Evolutionary conservation across 768 basidiomycete genomes (phyloP).

Genomic region (Tylopilus subfusipes): DNA sequence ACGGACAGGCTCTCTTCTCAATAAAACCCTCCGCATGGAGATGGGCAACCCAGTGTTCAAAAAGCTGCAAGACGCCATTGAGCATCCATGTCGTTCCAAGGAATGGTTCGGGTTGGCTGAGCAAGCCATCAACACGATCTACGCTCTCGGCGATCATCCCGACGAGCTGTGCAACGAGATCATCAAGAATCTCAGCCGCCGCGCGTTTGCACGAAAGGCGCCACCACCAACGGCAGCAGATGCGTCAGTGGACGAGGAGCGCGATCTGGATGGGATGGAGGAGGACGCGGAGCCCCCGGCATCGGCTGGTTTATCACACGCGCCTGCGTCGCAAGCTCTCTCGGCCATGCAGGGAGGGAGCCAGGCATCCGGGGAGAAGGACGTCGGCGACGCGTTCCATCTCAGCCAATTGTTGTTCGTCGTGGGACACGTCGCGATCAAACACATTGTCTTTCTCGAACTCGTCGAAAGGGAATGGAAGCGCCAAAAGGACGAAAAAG

Average conservation of each 20-base stretch:
- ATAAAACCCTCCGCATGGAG: slow-evolving; percentile 80
- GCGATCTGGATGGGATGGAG: slow-evolving; percentile 53
- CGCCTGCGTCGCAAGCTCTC: slow-evolving; percentile 20
- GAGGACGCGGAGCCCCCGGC: slow-evolving; percentile 34
- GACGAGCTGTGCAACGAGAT: slow-evolving; percentile 77
- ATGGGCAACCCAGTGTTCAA: slow-evolving; percentile 87
- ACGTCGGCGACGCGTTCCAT: slow-evolving; percentile 78
- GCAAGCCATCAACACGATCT: slow-evolving; percentile 95
- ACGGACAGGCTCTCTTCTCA: slow-evolving; percentile 73
- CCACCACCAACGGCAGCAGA: slow-evolving; percentile 5
- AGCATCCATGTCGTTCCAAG: slow-evolving; percentile 74
- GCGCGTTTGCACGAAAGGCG: slow-evolving; percentile 54
- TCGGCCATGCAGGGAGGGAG: slow-evolving; percentile 6
- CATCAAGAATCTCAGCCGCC: slow-evolving; percentile 74
- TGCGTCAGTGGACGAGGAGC: slow-evolving; percentile 20
- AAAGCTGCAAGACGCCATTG: slow-evolving; percentile 76
- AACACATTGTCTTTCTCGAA: slow-evolving; percentile 95
- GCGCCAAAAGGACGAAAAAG: slow-evolving; percentile 87
- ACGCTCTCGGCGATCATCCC: slow-evolving; percentile 90
- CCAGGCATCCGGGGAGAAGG: slow-evolving; percentile 35
- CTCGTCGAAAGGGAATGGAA: slow-evolving; percentile 96
- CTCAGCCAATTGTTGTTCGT: slow-evolving; percentile 93
- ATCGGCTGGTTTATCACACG: slow-evolving; percentile 20
- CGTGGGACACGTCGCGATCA: slow-evolving; percentile 95
- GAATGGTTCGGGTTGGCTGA: slow-evolving; percentile 98